These are phyloP conservation scores for Lactifluus hygrophoroides DNA, from an alignment of 768 basidiomycete genomes.

Conservation along the genomic window DNA sequence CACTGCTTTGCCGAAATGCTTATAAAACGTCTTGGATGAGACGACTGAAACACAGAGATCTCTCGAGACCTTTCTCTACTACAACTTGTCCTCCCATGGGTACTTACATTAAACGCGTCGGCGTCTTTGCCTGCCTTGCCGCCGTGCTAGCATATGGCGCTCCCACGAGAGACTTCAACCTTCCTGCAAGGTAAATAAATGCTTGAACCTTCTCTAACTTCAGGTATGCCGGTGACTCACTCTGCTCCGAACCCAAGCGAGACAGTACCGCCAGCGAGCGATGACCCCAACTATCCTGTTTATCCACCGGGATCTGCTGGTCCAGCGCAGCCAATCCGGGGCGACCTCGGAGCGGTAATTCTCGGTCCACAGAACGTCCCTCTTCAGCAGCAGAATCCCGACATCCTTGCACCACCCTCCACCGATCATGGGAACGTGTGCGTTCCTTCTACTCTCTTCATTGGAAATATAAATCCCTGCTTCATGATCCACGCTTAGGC, in stretches of 20 bases:
- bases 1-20: no score
- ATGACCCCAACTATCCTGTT: conserved; percentile 24
- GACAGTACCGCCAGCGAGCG: conserved; percentile 23
- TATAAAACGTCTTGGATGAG: no score
- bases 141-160: neutral
- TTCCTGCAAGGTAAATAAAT: neutral
- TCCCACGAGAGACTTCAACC: neutral
- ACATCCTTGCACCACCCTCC: conserved; percentile 49
- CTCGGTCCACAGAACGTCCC: conserved; percentile 51
- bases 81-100: neutral
- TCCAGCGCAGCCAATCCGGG: conserved; percentile 38
- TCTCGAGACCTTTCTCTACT: neutral
- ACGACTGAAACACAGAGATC: neutral
- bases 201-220: neutral
- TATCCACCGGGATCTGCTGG: conserved; percentile 21
- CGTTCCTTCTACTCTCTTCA: neutral
- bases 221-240: neutral
- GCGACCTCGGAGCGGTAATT: conserved; percentile 35
- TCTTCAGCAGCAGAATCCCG: conserved; percentile 48
- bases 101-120: neutral
- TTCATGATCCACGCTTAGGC: conserved; percentile 23
- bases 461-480: neutral
- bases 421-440: conserved; percentile 51
- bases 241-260: neutral
- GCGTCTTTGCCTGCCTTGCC: neutral